Evolutionary conservation across 169 alveolate genomes (phyloP), one percentile per base, ranked within the genome.

Genomic region (Babesia bovis): DNA sequence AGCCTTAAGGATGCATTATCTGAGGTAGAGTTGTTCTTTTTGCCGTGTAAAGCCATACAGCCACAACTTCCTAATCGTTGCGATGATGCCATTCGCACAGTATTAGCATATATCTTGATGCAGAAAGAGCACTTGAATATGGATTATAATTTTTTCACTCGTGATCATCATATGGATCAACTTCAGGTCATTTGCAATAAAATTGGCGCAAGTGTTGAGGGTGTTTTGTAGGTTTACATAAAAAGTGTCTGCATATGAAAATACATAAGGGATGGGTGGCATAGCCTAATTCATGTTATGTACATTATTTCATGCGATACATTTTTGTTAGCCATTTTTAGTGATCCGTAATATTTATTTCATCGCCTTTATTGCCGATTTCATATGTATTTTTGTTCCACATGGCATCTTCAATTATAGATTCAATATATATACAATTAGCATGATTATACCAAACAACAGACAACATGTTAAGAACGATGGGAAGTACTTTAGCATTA

Each of bases 1-100:
- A 82, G 45, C 25, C 66, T 86, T 38, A 40, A 66, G n/a, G 75
- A 70, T 35, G 50, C 81, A 21, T 65, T 86, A 36, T 69, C 57
- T 23, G 84, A 83, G 73, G 87, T 85, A 36, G 42, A 66, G 49
- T 49, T 35, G 41, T 35, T 47, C 12, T 63, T 45, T 49, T 55
- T 55, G 38, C 51, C 66, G 35, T 50, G 53, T 63, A 65, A 67
- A n/a, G 44, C 65, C 41, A 44, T 56, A 53, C 75, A 82, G 85
- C 75, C 71, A 25, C 45, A 30, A 38, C 77, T 52, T 55, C 88
- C 88, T 63, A 81, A 19, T 42, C 66, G 56, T 47, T 86, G 85
- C 58, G 82, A 74, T 55, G 61, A 49, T 45, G 57, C 44, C 36
- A 42, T 65, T 32, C 58, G 57, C 42, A 67, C 32, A 30, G 68